Evolutionary conservation across 2,329 filamentous ascomycete species (phyloP), one percentile per base, ranked within the genome.

Genomic region (Lasiodiplodia citricola): DNA sequence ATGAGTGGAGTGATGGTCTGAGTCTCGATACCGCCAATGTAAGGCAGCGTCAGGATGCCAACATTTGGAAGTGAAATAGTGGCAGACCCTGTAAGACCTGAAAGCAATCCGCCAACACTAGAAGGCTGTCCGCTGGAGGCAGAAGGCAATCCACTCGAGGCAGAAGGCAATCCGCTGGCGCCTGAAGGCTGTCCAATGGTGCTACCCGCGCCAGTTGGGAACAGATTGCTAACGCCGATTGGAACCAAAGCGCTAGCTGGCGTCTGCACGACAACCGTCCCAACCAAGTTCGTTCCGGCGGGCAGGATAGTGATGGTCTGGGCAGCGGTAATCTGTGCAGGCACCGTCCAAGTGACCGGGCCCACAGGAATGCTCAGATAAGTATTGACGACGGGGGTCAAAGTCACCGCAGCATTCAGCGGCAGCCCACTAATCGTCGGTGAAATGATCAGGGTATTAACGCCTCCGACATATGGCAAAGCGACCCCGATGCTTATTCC

Each of bases 261-360:
- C 31, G 64, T 66, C 38, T 66, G 52, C 52, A 66, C 37, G 2
- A 66, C 37, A 10, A 66, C 37, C 4, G 52, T 57, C 6, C 64
- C 64, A 8, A 16, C 16, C 6, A 4, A 16, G 13, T 57, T 23
- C 16, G 52, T 23, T 4, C 64, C 52, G 4, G 21, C 11, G 1
- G 64, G 64, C 37, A 66, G 23, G 3, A 66, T 55, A 8, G 64
- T 66, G 25, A 57, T 56, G 1, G 52, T 57, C 18, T 35, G 37
- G 7, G 52, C n/a, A 21, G 8, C 14, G 7, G 28, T 21, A 4
- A 47, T 50, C 50, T 28, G 16, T 31, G n/a, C 35, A 18, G 52
- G 38, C 3, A 25, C 50, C 7, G 64, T 66, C 52, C 31, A 21
- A 2, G 64, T 66, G 18, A 44, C 57, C 3, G 64, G 13, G 37